These are phyloP conservation scores for Nelumbo lutea DNA, from an alignment of 164 flowering plant species.

Conservation along the genomic window DNA sequence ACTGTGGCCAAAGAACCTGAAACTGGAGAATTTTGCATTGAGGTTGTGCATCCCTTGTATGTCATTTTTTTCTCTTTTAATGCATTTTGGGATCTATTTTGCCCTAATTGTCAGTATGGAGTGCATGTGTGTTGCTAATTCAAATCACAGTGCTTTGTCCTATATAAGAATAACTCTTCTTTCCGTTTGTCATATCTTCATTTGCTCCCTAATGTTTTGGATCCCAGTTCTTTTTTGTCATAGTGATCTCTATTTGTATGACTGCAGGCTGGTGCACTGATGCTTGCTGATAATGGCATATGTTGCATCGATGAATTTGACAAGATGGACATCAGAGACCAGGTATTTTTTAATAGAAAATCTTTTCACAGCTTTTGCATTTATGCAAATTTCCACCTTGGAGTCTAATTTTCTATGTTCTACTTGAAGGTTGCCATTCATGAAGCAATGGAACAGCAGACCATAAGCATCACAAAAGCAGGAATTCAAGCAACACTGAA, in stretches of 20 bases:
- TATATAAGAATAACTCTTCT: background rate
- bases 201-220: background rate
- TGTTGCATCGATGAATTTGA: constrained; percentile 99
- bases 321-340: constrained; percentile 94
- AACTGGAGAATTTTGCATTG: constrained; percentile 99
- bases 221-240: background rate
- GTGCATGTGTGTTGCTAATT: background rate
- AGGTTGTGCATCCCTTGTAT: constrained; percentile 40
- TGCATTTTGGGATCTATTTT: background rate
- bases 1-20: constrained; percentile 99
- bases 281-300: constrained; percentile 97
- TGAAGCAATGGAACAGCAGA: constrained; percentile 99
- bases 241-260: background rate
- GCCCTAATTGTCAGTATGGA: background rate
- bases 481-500: constrained; percentile 96
- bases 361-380: background rate
- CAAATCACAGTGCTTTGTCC: background rate
- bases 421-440: constrained; percentile 85
- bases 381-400: constrained; percentile 1
- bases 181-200: background rate
- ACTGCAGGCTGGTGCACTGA: constrained; percentile 91
- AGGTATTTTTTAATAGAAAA: constrained; percentile 39
- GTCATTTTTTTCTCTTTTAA: background rate
- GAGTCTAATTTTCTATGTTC: constrained; percentile 15
- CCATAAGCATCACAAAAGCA: constrained; percentile 96